Base-by-base conservation (phyloP, 140 eudicot genomes). In the Anethum foeniculum region DNA sequence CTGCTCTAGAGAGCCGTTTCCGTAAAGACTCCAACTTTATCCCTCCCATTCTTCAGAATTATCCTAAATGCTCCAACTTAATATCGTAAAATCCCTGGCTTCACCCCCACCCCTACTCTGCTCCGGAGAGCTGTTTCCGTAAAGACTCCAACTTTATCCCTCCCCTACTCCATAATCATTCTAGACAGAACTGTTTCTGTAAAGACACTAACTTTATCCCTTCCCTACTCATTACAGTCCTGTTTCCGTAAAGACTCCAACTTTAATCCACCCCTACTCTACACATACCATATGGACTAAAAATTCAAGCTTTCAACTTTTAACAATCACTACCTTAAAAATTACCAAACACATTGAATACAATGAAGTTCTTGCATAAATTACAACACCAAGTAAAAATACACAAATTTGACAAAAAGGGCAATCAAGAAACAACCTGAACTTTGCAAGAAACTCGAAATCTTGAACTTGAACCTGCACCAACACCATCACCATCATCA, bases 371-470 rank as follows among this genome's bases (percentile, higher is more conserved):
- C 76, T 43, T 5, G 69, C 2, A 62, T n/a, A 62, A 62, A 25
- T 9, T 0, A 25, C 13, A 62, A 62, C 34, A 62, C 0, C 34
- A 62, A 62, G 1, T 62, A 62, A 62, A 60, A 62, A 0, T 25
- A 23, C 69, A 62, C 34, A 62, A n/a, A 62, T 62, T 62, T 11
- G 0, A 60, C 69, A 62, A 65, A 46, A 83, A 6, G 75, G 76
- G 49, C 44, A 36, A 23, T 48, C 69, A 9, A 25, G 36, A n/a
- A 34, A 44, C 74, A 67, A 84, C 89, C 85, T 64, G 77, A 23
- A 80, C 51, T 36, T 76, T 76, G 80, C 87, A 81, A 64, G 77
- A 76, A 75, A 87, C 84, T 34, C 80, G 68, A 58, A 54, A 46
- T 28, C 13, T 84, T 30, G 71, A 64, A 32, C 80, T 39, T 27